Evolutionary conservation across 768 basidiomycete species (phyloP), one percentile per base, ranked within the genome.

Genomic region (Agaricus bisporus): DNA sequence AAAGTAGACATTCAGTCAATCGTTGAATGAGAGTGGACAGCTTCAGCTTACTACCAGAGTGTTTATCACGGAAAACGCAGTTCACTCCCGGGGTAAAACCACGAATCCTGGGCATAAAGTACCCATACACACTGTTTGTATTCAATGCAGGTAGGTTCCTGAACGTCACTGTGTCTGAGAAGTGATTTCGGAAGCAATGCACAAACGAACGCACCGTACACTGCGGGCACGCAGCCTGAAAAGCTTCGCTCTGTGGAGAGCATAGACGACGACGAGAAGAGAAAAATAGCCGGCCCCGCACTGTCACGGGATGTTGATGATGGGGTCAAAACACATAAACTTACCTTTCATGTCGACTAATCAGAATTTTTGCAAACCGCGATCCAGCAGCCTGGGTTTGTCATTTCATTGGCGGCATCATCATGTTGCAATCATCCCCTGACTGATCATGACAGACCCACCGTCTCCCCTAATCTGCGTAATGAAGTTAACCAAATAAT

Each of bases 81-180:
- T 48, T 55, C 28, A 14, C 25, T 12, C 54, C 54, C 36, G 20
- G 47, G 2, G 14, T 6, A 26, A 55, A n/a, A 8, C 46, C 54
- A 41, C 15, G 10, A 14, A 36, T 15, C 36, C 18, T 17, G 12
- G 48, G 54, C 10, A 44, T 11, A 20, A 49, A 42, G 8, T 20
- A 36, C 11, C 22, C 51, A 18, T n/a, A 25, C 0, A 10, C 17
- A 20, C 18, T 44, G n/a, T 36, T 45, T 5, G 51, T 17, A 26
- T 35, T 52, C 10, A 52, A n/a, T 3, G 45, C 51, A 12, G 51
- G 51, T 3, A 45, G 7, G 22, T 52, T 45, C 32, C 51, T 52
- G 32, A 10, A 52, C 9, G 25, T 52, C 43, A 29, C 51, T 52
- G 32, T 18, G 20, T 39, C 9, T 28, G 22, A 41, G 25, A 1